phyloP scores from a whole-genome alignment of 163 green algal genomes.

The Chlorella variabilis region DNA sequence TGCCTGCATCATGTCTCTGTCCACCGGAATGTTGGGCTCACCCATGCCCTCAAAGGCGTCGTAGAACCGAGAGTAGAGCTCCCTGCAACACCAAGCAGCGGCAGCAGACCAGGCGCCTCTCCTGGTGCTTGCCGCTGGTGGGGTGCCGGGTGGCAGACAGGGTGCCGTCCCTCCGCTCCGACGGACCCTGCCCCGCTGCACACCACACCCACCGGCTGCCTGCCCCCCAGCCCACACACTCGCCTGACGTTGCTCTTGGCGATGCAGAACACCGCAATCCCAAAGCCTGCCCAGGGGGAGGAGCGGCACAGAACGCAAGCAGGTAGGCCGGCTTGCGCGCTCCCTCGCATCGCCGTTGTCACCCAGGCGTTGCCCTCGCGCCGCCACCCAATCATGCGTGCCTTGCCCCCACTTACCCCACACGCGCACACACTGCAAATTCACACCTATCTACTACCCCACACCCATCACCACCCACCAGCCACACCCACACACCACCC shows the following conservation, averaged over 20 bases:
- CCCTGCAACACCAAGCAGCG: slow-evolving; percentile 15
- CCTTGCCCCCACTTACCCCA: not conserved
- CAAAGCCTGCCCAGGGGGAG: slow-evolving; percentile 3
- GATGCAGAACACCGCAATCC: slow-evolving; percentile 34
- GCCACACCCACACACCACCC: too few relatives aligned
- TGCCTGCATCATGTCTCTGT: slow-evolving; percentile 65
- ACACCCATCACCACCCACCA: too few relatives aligned
- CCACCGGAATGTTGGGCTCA: slow-evolving; percentile 82
- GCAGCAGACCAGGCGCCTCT: too few relatives aligned
- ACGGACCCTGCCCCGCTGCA: too few relatives aligned
- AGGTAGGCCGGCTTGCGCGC: too few relatives aligned
- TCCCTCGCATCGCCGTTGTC: too few relatives aligned
- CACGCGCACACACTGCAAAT: not conserved
- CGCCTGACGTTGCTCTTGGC: not conserved
- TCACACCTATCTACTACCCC: not conserved
- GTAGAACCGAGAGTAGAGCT: slow-evolving; percentile 70
- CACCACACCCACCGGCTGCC: not conserved
- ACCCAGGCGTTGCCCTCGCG: too few relatives aligned
- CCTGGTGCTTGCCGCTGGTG: too few relatives aligned
- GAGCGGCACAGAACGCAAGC: not conserved
- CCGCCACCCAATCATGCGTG: too few relatives aligned
- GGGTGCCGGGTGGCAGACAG: not conserved
- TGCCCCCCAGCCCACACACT: not conserved
- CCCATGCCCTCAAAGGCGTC: slow-evolving; percentile 66
- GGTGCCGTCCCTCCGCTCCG: too few relatives aligned